A percentile compares a stretch with the other conserved stretches of the same genome.
Conservation (phyloP, 352 stramenopile species). For the Globisporangium radiosum region DNA sequence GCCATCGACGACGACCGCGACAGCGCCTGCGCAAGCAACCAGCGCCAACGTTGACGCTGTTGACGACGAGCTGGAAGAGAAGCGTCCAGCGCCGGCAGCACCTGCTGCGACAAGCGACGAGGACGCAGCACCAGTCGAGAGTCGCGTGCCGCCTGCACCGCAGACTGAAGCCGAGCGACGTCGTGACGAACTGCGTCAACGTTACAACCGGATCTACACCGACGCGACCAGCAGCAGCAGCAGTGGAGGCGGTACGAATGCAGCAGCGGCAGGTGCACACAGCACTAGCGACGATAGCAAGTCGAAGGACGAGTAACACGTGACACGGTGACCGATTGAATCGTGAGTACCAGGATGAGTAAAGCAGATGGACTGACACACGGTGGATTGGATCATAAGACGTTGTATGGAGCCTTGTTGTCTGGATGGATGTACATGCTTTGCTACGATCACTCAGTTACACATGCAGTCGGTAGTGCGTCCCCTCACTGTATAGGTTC, state of each 20-base stretch:
- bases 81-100: slow-evolving; percentile 17
- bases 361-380: neutral
- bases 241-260: neutral
- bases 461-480: too few species aligned
- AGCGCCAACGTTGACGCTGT: neutral
- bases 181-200: slow-evolving; percentile 43
- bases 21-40: neutral
- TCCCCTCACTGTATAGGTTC: slow-evolving; percentile 37
- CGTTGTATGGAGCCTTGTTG: neutral
- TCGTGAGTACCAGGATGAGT: too few species aligned
- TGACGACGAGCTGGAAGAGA: slow-evolving; percentile 27
- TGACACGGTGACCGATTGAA: neutral
- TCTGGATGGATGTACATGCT: too few species aligned
- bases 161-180: slow-evolving; percentile 42
- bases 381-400: neutral
- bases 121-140: slow-evolving; percentile 19
- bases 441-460: too few species aligned
- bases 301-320: neutral
- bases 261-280: slow-evolving; percentile 15
- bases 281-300: slow-evolving; percentile 24
- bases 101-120: slow-evolving; percentile 6
- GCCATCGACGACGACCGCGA: neutral
- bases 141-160: slow-evolving; percentile 26
- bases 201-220: slow-evolving; percentile 49
- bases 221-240: slow-evolving; percentile 11